Conservation (phyloP, 768 basidiomycete genomes). For the Suillus paluster region DNA sequence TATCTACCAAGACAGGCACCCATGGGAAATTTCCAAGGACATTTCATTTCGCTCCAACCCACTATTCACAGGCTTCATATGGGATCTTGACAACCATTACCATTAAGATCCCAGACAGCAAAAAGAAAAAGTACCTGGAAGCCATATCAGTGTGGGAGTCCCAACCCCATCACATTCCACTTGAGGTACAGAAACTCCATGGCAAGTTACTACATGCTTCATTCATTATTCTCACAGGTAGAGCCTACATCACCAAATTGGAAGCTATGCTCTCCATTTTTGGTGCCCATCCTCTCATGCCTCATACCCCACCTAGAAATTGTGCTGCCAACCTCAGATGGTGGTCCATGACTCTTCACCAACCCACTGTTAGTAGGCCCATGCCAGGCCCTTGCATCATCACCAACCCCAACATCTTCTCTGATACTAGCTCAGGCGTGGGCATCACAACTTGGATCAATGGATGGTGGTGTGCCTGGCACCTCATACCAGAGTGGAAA, state of each 20-base stretch:
- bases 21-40: not conserved
- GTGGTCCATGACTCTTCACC: not conserved
- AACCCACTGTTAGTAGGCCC: not conserved
- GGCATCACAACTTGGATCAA: not conserved
- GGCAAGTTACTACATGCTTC: not conserved
- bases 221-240: too few species aligned
- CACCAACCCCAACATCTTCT: not conserved
- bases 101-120: not conserved
- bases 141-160: too few species aligned
- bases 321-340: not conserved
- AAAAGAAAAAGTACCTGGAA: slow-evolving; percentile 1
- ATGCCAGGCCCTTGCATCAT: not conserved
- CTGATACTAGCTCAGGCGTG: not conserved
- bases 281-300: not conserved
- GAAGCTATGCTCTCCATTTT: too few species aligned
- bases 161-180: not conserved
- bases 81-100: slow-evolving; percentile 27
- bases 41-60: slow-evolving; percentile 21
- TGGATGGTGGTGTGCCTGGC: not conserved
- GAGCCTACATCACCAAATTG: too few species aligned
- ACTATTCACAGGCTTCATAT: slow-evolving; percentile 36
- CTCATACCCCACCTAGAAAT: not conserved
- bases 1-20: slow-evolving; percentile 22
- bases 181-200: not conserved
- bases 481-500: not conserved